Conservation (phyloP, 2,329 filamentous ascomycete genomes). For the Mycogone perniciosa region DNA sequence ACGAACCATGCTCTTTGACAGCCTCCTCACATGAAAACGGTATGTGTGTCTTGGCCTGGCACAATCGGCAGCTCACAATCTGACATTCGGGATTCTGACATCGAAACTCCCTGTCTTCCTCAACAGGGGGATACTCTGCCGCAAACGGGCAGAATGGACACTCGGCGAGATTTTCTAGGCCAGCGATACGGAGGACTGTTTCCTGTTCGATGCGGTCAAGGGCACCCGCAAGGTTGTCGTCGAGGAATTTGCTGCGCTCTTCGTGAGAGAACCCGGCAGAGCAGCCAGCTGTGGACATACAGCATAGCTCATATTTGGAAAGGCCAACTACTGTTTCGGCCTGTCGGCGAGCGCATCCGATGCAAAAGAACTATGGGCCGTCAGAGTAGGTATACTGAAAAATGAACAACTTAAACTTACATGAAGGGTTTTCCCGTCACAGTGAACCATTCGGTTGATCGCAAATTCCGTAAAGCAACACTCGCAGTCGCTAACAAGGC, state of each 20-base stretch:
- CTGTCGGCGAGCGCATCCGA: constrained; percentile 55
- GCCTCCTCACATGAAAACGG: constrained; percentile 66
- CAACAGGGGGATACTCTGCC: constrained; percentile 61
- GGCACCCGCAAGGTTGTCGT: constrained; percentile 50
- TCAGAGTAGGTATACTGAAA: constrained; percentile 9
- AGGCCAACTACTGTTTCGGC: constrained; percentile 64
- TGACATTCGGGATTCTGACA: constrained; percentile 63
- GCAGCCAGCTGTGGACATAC: constrained; percentile 66
- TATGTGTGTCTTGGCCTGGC: constrained; percentile 61
- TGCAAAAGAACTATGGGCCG: constrained; percentile 55
- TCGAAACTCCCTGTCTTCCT: constrained; percentile 64
- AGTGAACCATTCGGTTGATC: constrained; percentile 62
- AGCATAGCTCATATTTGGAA: constrained; percentile 60
- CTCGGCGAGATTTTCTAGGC: constrained; percentile 63
- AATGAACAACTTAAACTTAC: constrained; percentile 17
- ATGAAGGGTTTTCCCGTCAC: constrained; percentile 52
- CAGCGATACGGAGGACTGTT: constrained; percentile 60
- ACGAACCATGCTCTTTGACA: constrained; percentile 51
- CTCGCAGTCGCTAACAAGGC: constrained; percentile 58
- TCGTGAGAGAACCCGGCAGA: constrained; percentile 49
- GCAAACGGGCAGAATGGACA: constrained; percentile 83
- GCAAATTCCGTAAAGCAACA: constrained; percentile 67
- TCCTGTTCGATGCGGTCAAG: constrained; percentile 68
- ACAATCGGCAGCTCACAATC: constrained; percentile 60
- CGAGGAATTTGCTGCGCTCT: constrained; percentile 52